These are phyloP conservation scores for Amesomyces nigricolor DNA, from an alignment of 2,329 filamentous ascomycete species.

Conservation along the genomic window DNA sequence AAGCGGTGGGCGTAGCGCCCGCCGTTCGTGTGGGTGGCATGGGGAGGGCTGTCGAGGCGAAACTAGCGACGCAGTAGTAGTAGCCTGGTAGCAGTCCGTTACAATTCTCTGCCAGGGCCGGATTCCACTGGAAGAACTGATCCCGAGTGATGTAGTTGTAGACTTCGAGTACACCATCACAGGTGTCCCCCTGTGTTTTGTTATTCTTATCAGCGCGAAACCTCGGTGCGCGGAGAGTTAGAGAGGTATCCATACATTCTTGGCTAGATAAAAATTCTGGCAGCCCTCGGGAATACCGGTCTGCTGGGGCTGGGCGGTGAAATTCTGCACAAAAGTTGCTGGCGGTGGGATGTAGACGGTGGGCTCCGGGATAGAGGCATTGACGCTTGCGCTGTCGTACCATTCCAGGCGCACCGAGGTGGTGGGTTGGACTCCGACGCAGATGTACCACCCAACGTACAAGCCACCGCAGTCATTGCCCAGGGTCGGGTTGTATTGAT, in stretches of 20 bases:
- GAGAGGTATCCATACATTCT: neutral
- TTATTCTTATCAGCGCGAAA: neutral
- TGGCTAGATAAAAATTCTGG: neutral
- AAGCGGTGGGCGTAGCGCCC: conserved; percentile 5
- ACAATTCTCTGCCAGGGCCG: conserved; percentile 24
- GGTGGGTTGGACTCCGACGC: neutral
- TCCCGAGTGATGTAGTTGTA: conserved; percentile 21
- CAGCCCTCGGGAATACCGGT: neutral
- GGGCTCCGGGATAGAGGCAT: neutral
- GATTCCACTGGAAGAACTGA: conserved; percentile 30
- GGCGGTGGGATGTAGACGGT: neutral
- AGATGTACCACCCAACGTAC: conserved; percentile 1
- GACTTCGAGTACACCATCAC: conserved; percentile 9
- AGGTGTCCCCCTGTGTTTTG: conserved; percentile 10
- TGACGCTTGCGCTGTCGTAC: neutral
- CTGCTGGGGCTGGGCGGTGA: neutral
- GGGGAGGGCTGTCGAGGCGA: conserved; percentile 5
- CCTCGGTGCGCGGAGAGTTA: neutral
- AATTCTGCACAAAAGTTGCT: conserved; percentile 1
- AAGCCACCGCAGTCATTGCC: neutral
- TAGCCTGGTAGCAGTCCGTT: conserved; percentile 23
- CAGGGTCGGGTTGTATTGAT: neutral
- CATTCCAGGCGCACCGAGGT: neutral
- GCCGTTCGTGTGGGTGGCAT: conserved; percentile 19
- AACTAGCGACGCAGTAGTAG: conserved; percentile 25